Evolutionary conservation across 2,329 filamentous ascomycete species (phyloP), one percentile per base, ranked within the genome.

Genomic region (Pseudodiploospora longispora): DNA sequence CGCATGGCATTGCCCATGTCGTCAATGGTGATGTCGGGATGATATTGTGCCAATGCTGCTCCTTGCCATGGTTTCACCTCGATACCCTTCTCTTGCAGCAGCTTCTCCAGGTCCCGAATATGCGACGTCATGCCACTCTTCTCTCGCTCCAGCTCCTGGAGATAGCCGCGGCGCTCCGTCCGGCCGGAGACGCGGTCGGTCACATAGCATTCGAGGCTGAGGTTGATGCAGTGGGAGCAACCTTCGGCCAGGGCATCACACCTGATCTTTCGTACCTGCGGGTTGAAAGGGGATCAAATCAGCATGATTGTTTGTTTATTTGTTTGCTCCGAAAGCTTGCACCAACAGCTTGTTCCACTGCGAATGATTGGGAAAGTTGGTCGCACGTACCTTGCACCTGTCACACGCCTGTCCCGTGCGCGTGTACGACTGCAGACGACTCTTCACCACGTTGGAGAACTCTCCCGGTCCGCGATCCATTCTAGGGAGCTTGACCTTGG

Each of bases 141-240:
- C 57, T 89, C 80, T 48, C 76, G 74, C 63, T 95, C 87, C 44
- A 93, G 71, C 53, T 82, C 77, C 59, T 90, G 83, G 51, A 86
- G 72, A 57, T 91, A 88, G 42, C 88, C 88, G 55, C 88, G 75
- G 46, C 82, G 79, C 47, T 86, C 84, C 41, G 87, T 87, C 50
- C 85, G 82, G 47, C 87, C 86, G 4, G 86, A 90, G 58, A 93
- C 87, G 55, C 88, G 82, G 63, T 95, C 88, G 46, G 88, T 95
- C 43, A 89, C 89, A 65, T 79, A 83, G 67, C 88, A 95, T 58
- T 86, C 78, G 55, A 85, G 79, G 51, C 80, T 81, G 59, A 86
- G 85, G 63, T 84, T 81, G 54, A 79, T 69, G 68, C 88, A 95
- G 55, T 87, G 84, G 49, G 85, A 87, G 67, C 88, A 95, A 50